These are phyloP conservation scores for Tephrocybe rancida DNA, from an alignment of 768 basidiomycete species.

Conservation along the genomic window DNA sequence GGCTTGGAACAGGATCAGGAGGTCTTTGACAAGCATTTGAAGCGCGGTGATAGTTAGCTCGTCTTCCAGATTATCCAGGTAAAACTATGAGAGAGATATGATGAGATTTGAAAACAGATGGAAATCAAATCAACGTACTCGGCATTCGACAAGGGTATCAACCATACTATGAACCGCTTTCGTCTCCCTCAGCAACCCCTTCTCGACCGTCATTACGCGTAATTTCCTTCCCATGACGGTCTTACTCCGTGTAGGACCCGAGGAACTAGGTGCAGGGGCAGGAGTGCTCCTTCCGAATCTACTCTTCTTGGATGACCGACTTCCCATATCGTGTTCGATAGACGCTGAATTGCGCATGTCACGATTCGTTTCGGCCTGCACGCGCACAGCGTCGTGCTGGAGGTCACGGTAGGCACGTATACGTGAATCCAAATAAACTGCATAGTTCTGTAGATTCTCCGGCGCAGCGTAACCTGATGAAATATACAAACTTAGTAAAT, in stretches of 20 bases:
- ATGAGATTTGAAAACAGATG: not conserved
- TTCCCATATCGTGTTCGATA: constrained; percentile 57
- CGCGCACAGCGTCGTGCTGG: constrained; percentile 91
- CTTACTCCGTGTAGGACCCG: constrained; percentile 61
- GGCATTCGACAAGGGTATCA: constrained; percentile 83
- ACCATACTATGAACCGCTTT: constrained; percentile 90
- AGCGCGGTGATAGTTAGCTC: constrained; percentile 88
- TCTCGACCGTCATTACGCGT: constrained; percentile 91
- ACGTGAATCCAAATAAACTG: constrained; percentile 84
- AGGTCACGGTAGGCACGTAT: constrained; percentile 88
- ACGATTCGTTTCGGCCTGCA: constrained; percentile 92
- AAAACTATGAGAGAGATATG: constrained; percentile 61
- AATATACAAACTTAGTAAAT: constrained; percentile 2
- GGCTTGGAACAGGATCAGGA: constrained; percentile 93
- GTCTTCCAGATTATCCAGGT: constrained; percentile 90
- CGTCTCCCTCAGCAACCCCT: constrained; percentile 91
- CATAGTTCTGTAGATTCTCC: constrained; percentile 86
- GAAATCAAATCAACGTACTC: constrained; percentile 53
- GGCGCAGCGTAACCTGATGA: constrained; percentile 79
- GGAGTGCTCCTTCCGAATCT: constrained; percentile 28
- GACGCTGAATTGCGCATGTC: constrained; percentile 71
- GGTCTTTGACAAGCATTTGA: constrained; percentile 94
- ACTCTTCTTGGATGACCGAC: constrained; percentile 25
- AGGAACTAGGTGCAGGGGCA: constrained; percentile 19
- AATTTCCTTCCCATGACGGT: constrained; percentile 84